Conservation (phyloP, 495 filamentous ascomycete genomes). For the Sabuloglossum arenarium region DNA sequence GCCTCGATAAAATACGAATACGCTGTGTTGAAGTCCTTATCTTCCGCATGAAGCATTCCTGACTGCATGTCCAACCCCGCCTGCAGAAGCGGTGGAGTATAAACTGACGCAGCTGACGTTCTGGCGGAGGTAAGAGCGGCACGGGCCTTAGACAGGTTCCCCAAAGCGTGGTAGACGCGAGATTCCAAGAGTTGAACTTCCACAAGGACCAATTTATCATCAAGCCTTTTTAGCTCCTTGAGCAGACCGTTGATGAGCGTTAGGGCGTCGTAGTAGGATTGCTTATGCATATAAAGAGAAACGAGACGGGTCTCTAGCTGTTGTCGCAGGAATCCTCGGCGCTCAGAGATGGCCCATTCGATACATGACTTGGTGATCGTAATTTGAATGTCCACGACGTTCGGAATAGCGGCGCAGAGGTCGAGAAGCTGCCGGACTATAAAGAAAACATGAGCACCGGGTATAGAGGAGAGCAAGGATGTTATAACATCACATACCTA, state of each 20-base stretch:
- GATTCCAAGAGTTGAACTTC: constrained; percentile 97
- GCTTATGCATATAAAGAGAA: constrained; percentile 82
- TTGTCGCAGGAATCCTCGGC: constrained; percentile 86
- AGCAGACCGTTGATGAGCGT: constrained; percentile 91
- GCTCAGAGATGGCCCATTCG: constrained; percentile 92
- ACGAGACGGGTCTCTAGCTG: constrained; percentile 94
- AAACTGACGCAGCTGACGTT: constrained; percentile 88
- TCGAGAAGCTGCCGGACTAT: constrained; percentile 93
- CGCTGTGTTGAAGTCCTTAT: constrained; percentile 95
- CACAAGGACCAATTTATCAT: constrained; percentile 97
- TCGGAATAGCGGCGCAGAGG: constrained; percentile 79
- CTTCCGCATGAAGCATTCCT: constrained; percentile 94
- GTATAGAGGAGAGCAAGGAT: background rate
- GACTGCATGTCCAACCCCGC: constrained; percentile 97
- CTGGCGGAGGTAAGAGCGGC: constrained; percentile 86
- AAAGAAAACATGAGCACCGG: background rate
- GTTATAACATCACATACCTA: constrained; percentile 39
- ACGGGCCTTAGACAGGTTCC: constrained; percentile 89
- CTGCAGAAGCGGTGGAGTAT: constrained; percentile 87
- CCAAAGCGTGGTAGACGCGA: constrained; percentile 88
- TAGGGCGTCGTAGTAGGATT: constrained; percentile 89
- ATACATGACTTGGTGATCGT: constrained; percentile 93
- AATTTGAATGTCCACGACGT: constrained; percentile 82
- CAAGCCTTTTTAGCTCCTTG: constrained; percentile 86
- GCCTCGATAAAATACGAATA: constrained; percentile 99